Evolutionary conservation across 208 protist genomes (phyloP), one percentile per base, ranked within the genome.

Genomic region (Kentomonas sorsogonicus): DNA sequence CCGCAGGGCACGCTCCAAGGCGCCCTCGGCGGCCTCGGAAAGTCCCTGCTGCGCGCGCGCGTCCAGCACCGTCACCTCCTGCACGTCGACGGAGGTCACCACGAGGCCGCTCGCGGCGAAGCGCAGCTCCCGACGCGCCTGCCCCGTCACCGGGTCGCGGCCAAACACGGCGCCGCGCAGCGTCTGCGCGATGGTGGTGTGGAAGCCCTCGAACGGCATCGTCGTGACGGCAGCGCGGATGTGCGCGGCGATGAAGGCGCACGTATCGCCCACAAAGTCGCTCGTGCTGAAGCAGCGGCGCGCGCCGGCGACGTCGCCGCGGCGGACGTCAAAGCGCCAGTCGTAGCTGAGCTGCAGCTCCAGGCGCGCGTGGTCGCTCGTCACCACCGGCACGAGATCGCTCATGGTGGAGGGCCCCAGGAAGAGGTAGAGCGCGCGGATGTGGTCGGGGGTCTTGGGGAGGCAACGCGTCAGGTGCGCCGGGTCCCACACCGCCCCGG

Each of bases 1-100:
- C 53, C 94, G 93, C 13, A 95, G 98, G 15, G 96, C 94, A 51
- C 98, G 97, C 66, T 98, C 92, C 63, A 99, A 98, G 20, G 95
- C 96, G 46, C 97, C 89, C 74, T 98, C 95, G 25, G 98, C 96
- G 2, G 93, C 97, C 77, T 98, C 95, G 51, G 97, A 90, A 11
- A 99, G 71, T 9, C 93, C 87, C 53, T 97, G 86, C 34, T 91
- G 86, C 29, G 95, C 98, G 40, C 93, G 77, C 50, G 90, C 83
- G 76, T 98, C 96, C 11, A 98, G 80, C 65, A 97, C 90, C 71
- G 96, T 87, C 59, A 98, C 91, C 48, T 81, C 79, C 79, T 98
- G 94, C 53, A 93, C 97, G 67, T 98, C 96, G 18, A 98, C 90
- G 45, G 86, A 95, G 22, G 91, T 97, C 63, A 98, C 86, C 52